Base-by-base conservation (phyloP, 2,329 filamentous ascomycete species). In the Colletotrichum orbiculare region DNA sequence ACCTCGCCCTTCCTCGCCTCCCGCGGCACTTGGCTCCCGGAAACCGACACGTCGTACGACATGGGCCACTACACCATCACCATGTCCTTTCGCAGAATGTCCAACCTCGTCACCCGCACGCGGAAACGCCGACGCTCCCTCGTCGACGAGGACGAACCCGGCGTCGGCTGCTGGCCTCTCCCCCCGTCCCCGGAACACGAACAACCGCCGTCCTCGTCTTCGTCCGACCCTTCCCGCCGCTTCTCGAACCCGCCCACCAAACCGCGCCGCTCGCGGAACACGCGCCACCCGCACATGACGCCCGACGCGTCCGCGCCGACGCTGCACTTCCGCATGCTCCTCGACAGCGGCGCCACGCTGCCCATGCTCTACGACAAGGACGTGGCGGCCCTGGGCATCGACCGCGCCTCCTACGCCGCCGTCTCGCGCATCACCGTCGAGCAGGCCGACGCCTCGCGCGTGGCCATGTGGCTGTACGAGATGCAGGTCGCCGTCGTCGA, bases 341-440 rank as follows among this genome's bases (percentile, higher is more conserved):
- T 83, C 43, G 81, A 84, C 69, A 76, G 74, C 42, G 82, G 81
- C 50, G 77, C 81, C 6, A 82, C 79, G 0, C 74, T 77, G 38
- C 80, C 82, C 1, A 70, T 74, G 38, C 71, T 83, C 38, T 72
- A 72, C 55, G 49, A 67, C 9, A 50, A 68, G 13, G 81, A 83
- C 69, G 69, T 82, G 4, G 39, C 60, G 9, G 54, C 66, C 4
- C 70, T 83, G 4, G 71, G 74, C 2, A 75, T 82, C 60, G 56
- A 77, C 56, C 50, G 69, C 12, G 48, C 52, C 0, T 66, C 41
- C 10, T 82, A 83, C 70, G 68, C 79, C 4, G 69, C 79, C 4
- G 75, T 78, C 10, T 78, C 81, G 62, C 73, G 73, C 33, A 41
- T 71, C 8, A 72, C 54, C 25, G 54, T 33, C 38, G 63, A 71